Conservation (phyloP, 176 grass and related monocot genomes). For the Oryza longistaminata region DNA sequence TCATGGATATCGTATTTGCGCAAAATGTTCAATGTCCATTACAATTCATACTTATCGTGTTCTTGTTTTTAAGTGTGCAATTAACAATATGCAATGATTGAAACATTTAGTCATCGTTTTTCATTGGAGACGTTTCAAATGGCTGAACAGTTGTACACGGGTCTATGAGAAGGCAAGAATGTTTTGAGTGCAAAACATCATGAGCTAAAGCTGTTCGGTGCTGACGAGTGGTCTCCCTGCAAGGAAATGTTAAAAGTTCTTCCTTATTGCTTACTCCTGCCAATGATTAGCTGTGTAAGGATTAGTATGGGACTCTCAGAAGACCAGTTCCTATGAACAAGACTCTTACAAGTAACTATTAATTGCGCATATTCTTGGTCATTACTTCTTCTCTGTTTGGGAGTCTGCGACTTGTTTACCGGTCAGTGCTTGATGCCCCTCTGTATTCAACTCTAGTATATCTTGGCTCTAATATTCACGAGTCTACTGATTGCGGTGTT, state of each 20-base stretch:
- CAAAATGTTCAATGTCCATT: slow-evolving; percentile 13
- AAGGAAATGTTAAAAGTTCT: slow-evolving; percentile 65
- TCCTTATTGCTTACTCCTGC: slow-evolving; percentile 81
- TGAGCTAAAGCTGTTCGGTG: slow-evolving; percentile 60
- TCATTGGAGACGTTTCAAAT: slow-evolving; percentile 92
- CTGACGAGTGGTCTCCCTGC: slow-evolving; percentile 72
- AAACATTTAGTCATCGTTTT: slow-evolving; percentile 42
- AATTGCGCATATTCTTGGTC: slow-evolving; percentile 34
- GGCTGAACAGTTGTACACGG: slow-evolving; percentile 73
- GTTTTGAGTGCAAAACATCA: slow-evolving; percentile 67
- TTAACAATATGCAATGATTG: slow-evolving; percentile 27
- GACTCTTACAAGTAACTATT: slow-evolving; percentile 82
- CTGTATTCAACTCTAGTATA: background rate
- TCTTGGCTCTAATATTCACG: background rate
- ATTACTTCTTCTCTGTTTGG: slow-evolving; percentile 29
- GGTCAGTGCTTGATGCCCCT: slow-evolving; percentile 25
- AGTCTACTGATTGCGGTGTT: slow-evolving; percentile 1
- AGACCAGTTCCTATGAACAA: slow-evolving; percentile 91
- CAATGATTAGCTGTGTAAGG: slow-evolving; percentile 86
- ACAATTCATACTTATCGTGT: slow-evolving; percentile 22
- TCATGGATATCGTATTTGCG: slow-evolving; percentile 1
- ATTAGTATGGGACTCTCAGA: slow-evolving; percentile 99
- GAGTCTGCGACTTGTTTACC: slow-evolving; percentile 29
- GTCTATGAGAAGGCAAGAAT: slow-evolving; percentile 81
- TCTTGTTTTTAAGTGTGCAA: slow-evolving; percentile 19